Evolutionary conservation across 169 alveolate species (phyloP).

Genomic region (Haemoproteus tartakovskyi): DNA sequence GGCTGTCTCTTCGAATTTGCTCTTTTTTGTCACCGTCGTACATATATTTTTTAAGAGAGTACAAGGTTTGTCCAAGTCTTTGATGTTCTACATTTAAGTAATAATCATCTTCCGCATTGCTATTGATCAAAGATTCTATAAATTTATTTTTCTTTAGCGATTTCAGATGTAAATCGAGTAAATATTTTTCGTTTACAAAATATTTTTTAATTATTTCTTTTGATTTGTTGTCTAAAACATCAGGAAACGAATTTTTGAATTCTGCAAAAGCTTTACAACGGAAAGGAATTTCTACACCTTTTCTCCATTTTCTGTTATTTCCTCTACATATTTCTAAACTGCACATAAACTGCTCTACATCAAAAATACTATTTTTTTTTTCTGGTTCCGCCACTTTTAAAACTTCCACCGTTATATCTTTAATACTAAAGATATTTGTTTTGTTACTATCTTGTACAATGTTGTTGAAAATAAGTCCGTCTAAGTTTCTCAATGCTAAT

Average conservation of each 20-base stretch:
- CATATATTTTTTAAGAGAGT: constrained; percentile 8
- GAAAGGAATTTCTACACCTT: constrained; percentile 18
- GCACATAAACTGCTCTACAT: constrained; percentile 37
- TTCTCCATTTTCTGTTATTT: constrained; percentile 52
- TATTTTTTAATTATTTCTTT: constrained; percentile 63
- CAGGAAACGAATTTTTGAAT: constrained; percentile 43
- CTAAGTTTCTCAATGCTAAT: constrained; percentile 47
- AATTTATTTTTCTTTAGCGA: constrained; percentile 42
- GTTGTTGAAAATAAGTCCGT: constrained; percentile 52
- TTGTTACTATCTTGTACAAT: constrained; percentile 17
- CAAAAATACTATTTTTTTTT: constrained; percentile 27
- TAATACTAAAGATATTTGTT: constrained; percentile 13
- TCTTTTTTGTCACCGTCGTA: constrained; percentile 6
- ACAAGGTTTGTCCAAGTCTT: constrained; percentile 28
- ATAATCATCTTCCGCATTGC: constrained; percentile 39
- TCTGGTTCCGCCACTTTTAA: neutral
- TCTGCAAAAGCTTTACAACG: constrained; percentile 51
- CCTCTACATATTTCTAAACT: constrained; percentile 55
- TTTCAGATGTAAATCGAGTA: constrained; percentile 66
- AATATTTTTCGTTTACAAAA: constrained; percentile 59
- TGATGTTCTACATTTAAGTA: constrained; percentile 20
- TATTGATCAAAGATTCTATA: constrained; percentile 28
- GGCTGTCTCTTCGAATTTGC: neutral
- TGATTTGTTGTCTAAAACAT: constrained; percentile 33
- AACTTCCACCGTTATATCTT: neutral